Conservation (phyloP, 75 land plant species). For the Picea glauca region DNA sequence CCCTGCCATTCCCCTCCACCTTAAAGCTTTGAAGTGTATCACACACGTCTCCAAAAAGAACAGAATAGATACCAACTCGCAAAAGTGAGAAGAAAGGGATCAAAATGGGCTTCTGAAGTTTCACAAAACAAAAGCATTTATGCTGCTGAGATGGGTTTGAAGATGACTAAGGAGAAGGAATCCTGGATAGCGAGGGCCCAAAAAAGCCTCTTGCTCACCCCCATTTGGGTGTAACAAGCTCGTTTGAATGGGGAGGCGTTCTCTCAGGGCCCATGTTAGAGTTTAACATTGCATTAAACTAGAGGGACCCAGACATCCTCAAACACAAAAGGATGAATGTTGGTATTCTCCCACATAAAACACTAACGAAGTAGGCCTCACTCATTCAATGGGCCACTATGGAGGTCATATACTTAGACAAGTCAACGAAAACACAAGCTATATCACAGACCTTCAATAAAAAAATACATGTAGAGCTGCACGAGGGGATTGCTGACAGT, state of each 20-base stretch:
- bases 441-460: too few species aligned
- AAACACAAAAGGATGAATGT: too few species aligned
- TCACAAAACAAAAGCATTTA: background rate
- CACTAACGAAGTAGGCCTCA: too few species aligned
- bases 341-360: too few species aligned
- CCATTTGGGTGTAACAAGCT: background rate
- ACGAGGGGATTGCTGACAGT: too few species aligned
- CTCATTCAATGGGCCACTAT: too few species aligned
- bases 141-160: background rate
- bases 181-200: conserved; percentile 3
- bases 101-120: background rate
- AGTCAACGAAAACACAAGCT: too few species aligned
- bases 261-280: background rate
- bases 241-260: background rate
- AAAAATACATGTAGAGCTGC: too few species aligned
- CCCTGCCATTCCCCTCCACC: conserved; percentile 1
- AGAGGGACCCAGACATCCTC: background rate
- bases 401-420: too few species aligned
- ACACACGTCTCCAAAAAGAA: background rate
- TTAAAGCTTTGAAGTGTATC: background rate
- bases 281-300: background rate
- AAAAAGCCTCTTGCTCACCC: background rate
- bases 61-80: background rate
- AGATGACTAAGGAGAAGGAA: background rate
- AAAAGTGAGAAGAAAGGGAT: background rate